Conservation (phyloP, 2,329 filamentous ascomycete species). For the Exophiala phaeomuriformis region DNA sequence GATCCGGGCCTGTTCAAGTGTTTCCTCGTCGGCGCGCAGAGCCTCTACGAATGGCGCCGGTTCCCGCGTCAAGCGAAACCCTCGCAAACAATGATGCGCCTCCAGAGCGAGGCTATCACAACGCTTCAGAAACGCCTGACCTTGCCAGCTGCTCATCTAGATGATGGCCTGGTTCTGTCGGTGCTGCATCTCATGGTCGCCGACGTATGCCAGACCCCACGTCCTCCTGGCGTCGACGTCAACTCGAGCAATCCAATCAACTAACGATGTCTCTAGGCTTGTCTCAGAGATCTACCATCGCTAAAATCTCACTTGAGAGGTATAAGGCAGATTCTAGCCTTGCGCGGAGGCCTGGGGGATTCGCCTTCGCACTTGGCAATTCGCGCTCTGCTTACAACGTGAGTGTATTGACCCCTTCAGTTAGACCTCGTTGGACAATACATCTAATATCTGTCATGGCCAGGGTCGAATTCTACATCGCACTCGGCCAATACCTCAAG, state of each 20-base stretch:
- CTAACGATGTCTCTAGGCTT: slow-evolving; percentile 2
- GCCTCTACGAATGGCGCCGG: slow-evolving; percentile 19
- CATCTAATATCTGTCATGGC: not conserved
- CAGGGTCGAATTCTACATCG: slow-evolving; percentile 19
- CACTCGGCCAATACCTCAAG: slow-evolving; percentile 15
- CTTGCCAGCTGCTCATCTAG: slow-evolving; percentile 9
- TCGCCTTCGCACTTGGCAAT: slow-evolving; percentile 13
- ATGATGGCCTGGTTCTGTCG: slow-evolving; percentile 17
- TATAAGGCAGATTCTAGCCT: slow-evolving; percentile 12
- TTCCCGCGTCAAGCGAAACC: slow-evolving; percentile 8
- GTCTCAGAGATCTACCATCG: slow-evolving; percentile 10
- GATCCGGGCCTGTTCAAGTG: slow-evolving; percentile 17
- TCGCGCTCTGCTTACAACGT: slow-evolving; percentile 14
- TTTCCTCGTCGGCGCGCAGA: slow-evolving; percentile 17
- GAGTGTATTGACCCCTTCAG: not conserved
- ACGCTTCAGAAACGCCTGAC: slow-evolving; percentile 13
- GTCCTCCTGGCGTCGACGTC: not conserved
- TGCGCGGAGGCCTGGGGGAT: slow-evolving; percentile 13
- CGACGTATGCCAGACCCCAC: slow-evolving; percentile 3
- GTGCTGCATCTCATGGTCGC: slow-evolving; percentile 19
- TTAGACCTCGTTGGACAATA: not conserved
- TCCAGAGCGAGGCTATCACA: slow-evolving; percentile 16
- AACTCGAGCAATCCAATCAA: not conserved
- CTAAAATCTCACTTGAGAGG: slow-evolving; percentile 16
- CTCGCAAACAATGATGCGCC: slow-evolving; percentile 6